A percentile compares a stretch with the other conserved stretches of the same genome.
phyloP scores from a whole-genome alignment of 2,329 filamentous ascomycete genomes.

The Pleoardoris graminearum region DNA sequence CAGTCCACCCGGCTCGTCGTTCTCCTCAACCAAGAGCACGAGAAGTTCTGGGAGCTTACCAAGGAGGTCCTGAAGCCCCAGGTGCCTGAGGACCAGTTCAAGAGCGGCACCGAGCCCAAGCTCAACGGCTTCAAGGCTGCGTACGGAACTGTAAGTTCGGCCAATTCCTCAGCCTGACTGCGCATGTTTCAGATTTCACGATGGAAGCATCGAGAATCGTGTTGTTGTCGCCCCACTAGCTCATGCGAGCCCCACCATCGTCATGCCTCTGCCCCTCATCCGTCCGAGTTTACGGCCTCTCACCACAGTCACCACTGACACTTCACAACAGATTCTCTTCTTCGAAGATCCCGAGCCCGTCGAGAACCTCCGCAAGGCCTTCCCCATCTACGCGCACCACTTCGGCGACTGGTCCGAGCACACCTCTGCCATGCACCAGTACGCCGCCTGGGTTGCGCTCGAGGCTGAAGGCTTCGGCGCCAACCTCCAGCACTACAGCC shows the following conservation, averaged over 20 bases:
- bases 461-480: slow-evolving; percentile 82
- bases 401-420: slow-evolving; percentile 79
- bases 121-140: slow-evolving; percentile 67
- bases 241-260: slow-evolving; percentile 20
- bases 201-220: background rate
- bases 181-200: too few species aligned
- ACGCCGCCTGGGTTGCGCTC: slow-evolving; percentile 77
- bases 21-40: slow-evolving; percentile 79
- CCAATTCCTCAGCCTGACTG: background rate
- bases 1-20: slow-evolving; percentile 80
- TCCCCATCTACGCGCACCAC: slow-evolving; percentile 74
- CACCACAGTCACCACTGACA: slow-evolving; percentile 14
- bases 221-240: slow-evolving; percentile 21
- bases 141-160: slow-evolving; percentile 70
- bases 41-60: slow-evolving; percentile 81
- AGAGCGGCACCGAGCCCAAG: slow-evolving; percentile 57
- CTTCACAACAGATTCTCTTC: slow-evolving; percentile 69
- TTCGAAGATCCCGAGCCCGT: slow-evolving; percentile 76
- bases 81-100: slow-evolving; percentile 65
- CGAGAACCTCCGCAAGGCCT: slow-evolving; percentile 67
- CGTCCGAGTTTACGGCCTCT: slow-evolving; percentile 1
- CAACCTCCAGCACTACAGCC: slow-evolving; percentile 94
- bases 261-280: background rate
- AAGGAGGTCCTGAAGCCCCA: slow-evolving; percentile 67
- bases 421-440: slow-evolving; percentile 81